Evolutionary conservation across 495 filamentous ascomycete genomes (phyloP).

Genomic region (Xylaria scruposa): DNA sequence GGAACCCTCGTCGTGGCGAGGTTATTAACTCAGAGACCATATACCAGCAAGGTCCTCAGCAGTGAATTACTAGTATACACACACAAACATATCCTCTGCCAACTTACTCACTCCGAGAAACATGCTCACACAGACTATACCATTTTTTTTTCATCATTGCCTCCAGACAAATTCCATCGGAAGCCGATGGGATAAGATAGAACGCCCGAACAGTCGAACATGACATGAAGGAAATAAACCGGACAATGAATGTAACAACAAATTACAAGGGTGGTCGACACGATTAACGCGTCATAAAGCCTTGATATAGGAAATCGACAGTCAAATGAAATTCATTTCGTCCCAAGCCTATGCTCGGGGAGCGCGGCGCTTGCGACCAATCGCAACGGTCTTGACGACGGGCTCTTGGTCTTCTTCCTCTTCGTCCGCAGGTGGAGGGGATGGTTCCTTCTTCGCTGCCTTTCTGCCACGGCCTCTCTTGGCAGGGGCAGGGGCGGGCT

Average conservation of each 20-base stretch:
- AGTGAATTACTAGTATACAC: conserved; percentile 23
- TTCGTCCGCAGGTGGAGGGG: conserved; percentile 34
- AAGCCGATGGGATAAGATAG: conserved; percentile 1
- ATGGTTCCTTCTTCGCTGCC: conserved; percentile 32
- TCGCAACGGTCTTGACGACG: conserved; percentile 33
- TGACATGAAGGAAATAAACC: conserved; percentile 1
- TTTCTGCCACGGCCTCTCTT: conserved; percentile 45
- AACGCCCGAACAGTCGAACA: neutral
- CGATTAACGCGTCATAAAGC: neutral
- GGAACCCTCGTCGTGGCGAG: conserved; percentile 17
- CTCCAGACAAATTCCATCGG: neutral
- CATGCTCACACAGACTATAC: neutral
- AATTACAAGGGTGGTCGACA: neutral
- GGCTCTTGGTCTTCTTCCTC: conserved; percentile 43
- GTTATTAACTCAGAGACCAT: conserved; percentile 7
- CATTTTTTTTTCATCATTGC: conserved; percentile 4
- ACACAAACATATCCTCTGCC: neutral
- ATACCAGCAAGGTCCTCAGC: neutral
- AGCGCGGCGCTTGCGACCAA: conserved; percentile 20
- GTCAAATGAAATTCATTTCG: neutral
- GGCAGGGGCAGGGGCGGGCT: conserved; percentile 52
- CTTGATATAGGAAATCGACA: neutral
- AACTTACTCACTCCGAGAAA: neutral
- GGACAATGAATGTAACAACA: neutral
- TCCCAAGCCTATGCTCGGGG: conserved; percentile 32